Evolutionary conservation across 164 flowering plant genomes (phyloP).

Genomic region (Aristolochia contorta): DNA sequence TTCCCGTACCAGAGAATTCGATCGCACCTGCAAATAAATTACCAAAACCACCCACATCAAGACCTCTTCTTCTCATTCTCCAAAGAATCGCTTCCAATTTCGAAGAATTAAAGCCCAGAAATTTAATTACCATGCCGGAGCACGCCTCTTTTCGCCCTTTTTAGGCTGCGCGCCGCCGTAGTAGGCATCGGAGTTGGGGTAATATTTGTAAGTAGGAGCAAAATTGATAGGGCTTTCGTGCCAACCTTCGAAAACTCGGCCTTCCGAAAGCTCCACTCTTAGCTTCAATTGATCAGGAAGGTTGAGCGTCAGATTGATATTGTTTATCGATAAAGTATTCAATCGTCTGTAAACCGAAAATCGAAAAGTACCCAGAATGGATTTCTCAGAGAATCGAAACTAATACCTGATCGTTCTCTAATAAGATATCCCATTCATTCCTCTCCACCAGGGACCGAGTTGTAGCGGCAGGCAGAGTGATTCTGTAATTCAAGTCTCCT

Average conservation of each 20-base stretch:
- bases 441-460: slow-evolving; percentile 18
- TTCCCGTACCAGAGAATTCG: slow-evolving; percentile 80
- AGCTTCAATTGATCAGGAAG: slow-evolving; percentile 32
- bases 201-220: slow-evolving; percentile 81
- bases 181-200: slow-evolving; percentile 45
- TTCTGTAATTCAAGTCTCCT: slow-evolving; percentile 34
- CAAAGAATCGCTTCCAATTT: not conserved
- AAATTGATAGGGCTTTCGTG: slow-evolving; percentile 62
- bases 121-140: slow-evolving; percentile 68
- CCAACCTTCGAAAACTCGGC: slow-evolving; percentile 70
- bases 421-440: slow-evolving; percentile 18
- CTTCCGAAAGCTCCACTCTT: slow-evolving; percentile 21
- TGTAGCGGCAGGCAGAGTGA: slow-evolving; percentile 21
- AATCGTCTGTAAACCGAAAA: not conserved
- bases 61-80: not conserved
- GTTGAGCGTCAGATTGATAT: not conserved
- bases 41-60: not conserved
- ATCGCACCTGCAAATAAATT: slow-evolving; percentile 57
- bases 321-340: too few relatives aligned
- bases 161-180: slow-evolving; percentile 45
- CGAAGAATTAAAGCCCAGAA: not conserved
- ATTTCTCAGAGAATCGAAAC: not conserved
- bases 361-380: not conserved
- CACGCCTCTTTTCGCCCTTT: slow-evolving; percentile 64
- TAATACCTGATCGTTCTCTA: slow-evolving; percentile 26